These are phyloP conservation scores for Tillandsia fasciculata DNA, from an alignment of 176 grass and related monocot species.

Conservation along the genomic window DNA sequence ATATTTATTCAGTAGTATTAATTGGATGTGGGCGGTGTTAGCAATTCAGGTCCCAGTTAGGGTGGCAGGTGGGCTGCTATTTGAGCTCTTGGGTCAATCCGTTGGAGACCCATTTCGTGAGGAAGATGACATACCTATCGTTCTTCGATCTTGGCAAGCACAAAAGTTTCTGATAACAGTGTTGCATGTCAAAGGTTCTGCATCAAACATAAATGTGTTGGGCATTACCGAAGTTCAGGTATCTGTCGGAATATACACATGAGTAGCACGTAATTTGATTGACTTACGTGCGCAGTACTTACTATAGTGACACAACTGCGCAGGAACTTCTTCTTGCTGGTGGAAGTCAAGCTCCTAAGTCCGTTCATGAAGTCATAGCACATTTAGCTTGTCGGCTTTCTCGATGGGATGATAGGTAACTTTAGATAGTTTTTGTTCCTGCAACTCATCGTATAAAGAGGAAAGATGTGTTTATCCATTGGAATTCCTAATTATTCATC, in stretches of 20 bases:
- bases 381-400: slow-evolving; percentile 85
- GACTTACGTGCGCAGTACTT: neutral
- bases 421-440: neutral
- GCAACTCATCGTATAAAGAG: neutral
- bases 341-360: slow-evolving; percentile 78
- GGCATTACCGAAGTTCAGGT: slow-evolving; percentile 99
- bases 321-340: slow-evolving; percentile 92
- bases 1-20: slow-evolving; percentile 18
- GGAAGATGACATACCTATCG: slow-evolving; percentile 95
- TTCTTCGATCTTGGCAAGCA: slow-evolving; percentile 84
- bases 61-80: slow-evolving; percentile 82
- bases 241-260: slow-evolving; percentile 7
- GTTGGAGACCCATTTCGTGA: slow-evolving; percentile 63
- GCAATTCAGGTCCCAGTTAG: slow-evolving; percentile 87
- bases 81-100: slow-evolving; percentile 97
- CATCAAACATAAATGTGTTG: slow-evolving; percentile 75
- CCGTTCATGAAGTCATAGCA: slow-evolving; percentile 89
- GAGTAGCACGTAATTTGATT: neutral
- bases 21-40: slow-evolving; percentile 30
- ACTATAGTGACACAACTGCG: slow-evolving; percentile 22
- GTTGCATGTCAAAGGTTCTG: slow-evolving; percentile 87
- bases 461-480: neutral
- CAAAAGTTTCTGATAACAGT: slow-evolving; percentile 79
- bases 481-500: too few relatives aligned
- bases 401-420: slow-evolving; percentile 85